Percentiles rank a stretch among this genome's conserved stretches.
phyloP scores from a whole-genome alignment of 345 rosid genomes.

The Combretum micranthum region DNA sequence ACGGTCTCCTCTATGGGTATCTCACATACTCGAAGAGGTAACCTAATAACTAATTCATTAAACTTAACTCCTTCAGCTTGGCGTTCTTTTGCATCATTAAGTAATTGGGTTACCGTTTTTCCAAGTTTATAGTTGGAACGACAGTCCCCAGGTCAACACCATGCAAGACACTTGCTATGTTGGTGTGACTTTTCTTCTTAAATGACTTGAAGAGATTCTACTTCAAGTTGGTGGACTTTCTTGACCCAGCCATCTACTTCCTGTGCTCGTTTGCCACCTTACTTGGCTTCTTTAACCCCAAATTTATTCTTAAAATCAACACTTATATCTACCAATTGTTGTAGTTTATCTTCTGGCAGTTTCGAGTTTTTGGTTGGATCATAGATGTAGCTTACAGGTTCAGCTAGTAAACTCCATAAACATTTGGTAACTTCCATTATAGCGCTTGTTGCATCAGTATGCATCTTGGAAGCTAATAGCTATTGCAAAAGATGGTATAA shows the following conservation, averaged over 20 bases:
- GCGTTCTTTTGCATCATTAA: neutral
- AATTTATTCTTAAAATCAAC: too few relatives aligned
- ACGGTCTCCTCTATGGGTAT: constrained; percentile 2
- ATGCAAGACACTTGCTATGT: constrained; percentile 13
- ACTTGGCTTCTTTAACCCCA: neutral
- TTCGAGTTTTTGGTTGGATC: too few relatives aligned
- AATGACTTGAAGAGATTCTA: neutral
- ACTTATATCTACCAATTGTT: too few relatives aligned
- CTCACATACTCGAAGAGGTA: neutral
- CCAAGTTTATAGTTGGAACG: constrained; percentile 19
- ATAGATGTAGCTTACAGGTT: too few relatives aligned
- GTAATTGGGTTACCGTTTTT: constrained; percentile 1
- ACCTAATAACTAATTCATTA: neutral
- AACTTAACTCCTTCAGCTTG: neutral
- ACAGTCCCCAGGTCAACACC: constrained; percentile 9
- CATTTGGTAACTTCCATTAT: too few relatives aligned
- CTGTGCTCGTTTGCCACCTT: neutral
- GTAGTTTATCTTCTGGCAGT: too few relatives aligned
- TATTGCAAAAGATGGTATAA: too few relatives aligned
- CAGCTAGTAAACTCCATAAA: too few relatives aligned
- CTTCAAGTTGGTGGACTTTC: neutral
- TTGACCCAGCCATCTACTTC: constrained; percentile 4
- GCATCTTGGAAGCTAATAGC: too few relatives aligned
- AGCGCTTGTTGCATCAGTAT: too few relatives aligned
- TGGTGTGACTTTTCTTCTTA: constrained; percentile 4